Conservation (phyloP, 108 stramenopile species). For the Conticribra weissflogii region DNA sequence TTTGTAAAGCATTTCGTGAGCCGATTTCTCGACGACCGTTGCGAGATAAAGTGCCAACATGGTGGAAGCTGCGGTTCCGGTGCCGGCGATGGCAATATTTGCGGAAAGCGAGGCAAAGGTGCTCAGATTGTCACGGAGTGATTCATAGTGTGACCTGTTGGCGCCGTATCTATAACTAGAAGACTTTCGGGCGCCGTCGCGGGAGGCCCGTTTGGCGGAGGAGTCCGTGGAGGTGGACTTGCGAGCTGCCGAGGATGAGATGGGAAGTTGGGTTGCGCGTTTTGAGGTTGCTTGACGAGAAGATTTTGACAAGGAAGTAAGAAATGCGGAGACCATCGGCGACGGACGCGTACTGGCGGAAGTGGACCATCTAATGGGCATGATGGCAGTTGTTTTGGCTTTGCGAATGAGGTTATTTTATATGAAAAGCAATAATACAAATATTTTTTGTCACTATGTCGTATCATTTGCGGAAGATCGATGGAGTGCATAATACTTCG, state of each 20-base stretch:
- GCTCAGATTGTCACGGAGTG: slow-evolving; percentile 1
- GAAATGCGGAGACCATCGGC: slow-evolving; percentile 12
- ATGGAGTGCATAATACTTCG: too few species aligned
- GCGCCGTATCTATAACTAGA: too few species aligned
- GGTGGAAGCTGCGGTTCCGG: slow-evolving; percentile 33
- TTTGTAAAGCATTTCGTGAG: slow-evolving; percentile 34
- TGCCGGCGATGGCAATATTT: slow-evolving; percentile 20
- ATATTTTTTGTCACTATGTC: too few species aligned
- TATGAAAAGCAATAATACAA: too few species aligned
- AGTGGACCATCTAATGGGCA: slow-evolving; percentile 27
- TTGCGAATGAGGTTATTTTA: too few species aligned
- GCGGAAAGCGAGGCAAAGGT: slow-evolving; percentile 7
- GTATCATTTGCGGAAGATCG: too few species aligned
- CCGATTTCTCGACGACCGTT: slow-evolving; percentile 25
- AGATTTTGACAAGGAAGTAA: slow-evolving; percentile 7
- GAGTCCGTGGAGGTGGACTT: not conserved
- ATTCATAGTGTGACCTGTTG: too few species aligned
- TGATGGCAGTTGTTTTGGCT: too few species aligned
- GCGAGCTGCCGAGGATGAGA: not conserved
- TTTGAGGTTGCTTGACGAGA: not conserved
- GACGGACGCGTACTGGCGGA: not conserved
- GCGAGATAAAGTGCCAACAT: slow-evolving; percentile 36
- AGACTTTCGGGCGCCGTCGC: slow-evolving; percentile 1
- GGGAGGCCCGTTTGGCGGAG: slow-evolving; percentile 6
- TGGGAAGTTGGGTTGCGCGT: not conserved